These are phyloP conservation scores for Wakefieldia striispora DNA, from an alignment of 768 basidiomycete genomes.

Conservation along the genomic window DNA sequence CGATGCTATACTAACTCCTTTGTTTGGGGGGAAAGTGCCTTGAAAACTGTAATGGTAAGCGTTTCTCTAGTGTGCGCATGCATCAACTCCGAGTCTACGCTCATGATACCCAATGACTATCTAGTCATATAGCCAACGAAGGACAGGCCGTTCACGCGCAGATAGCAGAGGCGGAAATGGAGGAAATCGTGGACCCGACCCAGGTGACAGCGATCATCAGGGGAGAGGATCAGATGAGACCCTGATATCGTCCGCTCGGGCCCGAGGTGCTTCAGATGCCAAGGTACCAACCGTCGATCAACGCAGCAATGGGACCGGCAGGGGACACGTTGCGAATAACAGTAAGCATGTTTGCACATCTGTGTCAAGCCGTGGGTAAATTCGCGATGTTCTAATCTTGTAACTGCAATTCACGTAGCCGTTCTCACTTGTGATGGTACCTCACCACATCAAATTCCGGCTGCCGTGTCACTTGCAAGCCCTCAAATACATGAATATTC, in stretches of 20 bases:
- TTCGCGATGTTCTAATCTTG: conserved; percentile 23
- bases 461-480: conserved; percentile 5
- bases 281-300: conserved; percentile 34
- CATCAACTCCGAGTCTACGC: conserved; percentile 3
- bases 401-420: conserved; percentile 20
- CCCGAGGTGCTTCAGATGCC: conserved; percentile 76
- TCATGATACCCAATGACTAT: conserved; percentile 14
- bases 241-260: conserved; percentile 32
- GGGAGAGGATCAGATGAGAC: conserved; percentile 35
- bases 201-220: conserved; percentile 37
- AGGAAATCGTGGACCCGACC: conserved; percentile 35
- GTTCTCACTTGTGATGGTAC: conserved; percentile 17
- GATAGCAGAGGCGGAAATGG: conserved; percentile 48
- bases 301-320: conserved; percentile 21
- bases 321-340: conserved; percentile 18
- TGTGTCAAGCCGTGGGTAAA: conserved; percentile 21
- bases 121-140: conserved; percentile 78
- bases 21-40: conserved; percentile 44
- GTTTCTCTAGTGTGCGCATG: conserved; percentile 1
- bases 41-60: conserved; percentile 81
- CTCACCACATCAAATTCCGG: conserved; percentile 14
- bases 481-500: conserved; percentile 14
- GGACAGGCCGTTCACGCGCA: conserved; percentile 50
- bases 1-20: conserved; percentile 10
- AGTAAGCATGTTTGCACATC: conserved; percentile 28